Evolutionary conservation across 2,329 filamentous ascomycete genomes (phyloP).

Genomic region (Microdochium paspali): DNA sequence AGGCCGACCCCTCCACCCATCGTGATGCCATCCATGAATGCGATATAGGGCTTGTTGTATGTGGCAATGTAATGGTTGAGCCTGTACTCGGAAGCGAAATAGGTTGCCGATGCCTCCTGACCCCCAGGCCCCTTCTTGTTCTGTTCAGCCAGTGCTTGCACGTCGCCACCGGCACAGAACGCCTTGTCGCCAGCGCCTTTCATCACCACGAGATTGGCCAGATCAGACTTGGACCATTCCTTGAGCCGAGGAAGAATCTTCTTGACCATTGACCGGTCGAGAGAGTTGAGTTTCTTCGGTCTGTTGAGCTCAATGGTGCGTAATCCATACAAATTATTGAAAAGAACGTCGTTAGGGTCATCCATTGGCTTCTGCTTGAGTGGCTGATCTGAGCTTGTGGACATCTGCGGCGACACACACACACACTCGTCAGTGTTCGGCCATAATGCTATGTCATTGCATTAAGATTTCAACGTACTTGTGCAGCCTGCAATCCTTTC

Average conservation of each 20-base stretch:
- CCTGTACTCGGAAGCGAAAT: slow-evolving; percentile 93
- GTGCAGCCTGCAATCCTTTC: slow-evolving; percentile 40
- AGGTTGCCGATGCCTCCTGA: slow-evolving; percentile 66
- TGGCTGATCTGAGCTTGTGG: slow-evolving; percentile 15
- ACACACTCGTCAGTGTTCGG: background rate
- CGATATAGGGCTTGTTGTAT: slow-evolving; percentile 85
- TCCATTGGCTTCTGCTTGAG: slow-evolving; percentile 56
- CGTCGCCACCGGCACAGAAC: slow-evolving; percentile 91
- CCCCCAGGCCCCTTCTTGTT: slow-evolving; percentile 62
- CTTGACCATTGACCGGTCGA: slow-evolving; percentile 88
- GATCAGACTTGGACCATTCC: slow-evolving; percentile 91
- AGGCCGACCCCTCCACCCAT: slow-evolving; percentile 97
- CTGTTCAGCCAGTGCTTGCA: slow-evolving; percentile 64
- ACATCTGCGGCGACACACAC: slow-evolving; percentile 20
- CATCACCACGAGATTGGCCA: slow-evolving; percentile 87
- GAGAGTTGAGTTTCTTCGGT: slow-evolving; percentile 81
- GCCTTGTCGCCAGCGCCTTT: slow-evolving; percentile 80
- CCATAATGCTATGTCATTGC: background rate
- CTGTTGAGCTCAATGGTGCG: slow-evolving; percentile 92
- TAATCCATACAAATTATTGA: slow-evolving; percentile 80
- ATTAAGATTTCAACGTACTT: slow-evolving; percentile 28
- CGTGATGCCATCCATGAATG: slow-evolving; percentile 95
- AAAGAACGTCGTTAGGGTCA: slow-evolving; percentile 83
- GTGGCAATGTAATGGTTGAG: slow-evolving; percentile 93
- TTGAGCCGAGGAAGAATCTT: slow-evolving; percentile 85